phyloP scores from a whole-genome alignment of 1,284 basidiomycete species.

The Cryptococcus hybrid region DNA sequence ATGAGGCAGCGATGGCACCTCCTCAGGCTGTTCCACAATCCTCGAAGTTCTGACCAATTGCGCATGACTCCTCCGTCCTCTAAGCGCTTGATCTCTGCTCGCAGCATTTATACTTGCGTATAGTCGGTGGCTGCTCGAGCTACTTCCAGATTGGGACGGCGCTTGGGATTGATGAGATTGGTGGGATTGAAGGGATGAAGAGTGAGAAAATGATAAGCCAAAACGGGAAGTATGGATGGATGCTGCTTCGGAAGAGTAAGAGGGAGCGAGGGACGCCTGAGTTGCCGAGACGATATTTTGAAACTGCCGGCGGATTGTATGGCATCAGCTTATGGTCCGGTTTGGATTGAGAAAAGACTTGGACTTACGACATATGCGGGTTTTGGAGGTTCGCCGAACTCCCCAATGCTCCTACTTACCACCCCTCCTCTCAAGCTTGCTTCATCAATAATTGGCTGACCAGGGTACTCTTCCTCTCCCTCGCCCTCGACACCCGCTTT shows the following conservation, averaged over 20 bases:
- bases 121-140: background rate
- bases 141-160: constrained; percentile 1
- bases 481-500: background rate
- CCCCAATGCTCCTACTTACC: constrained; percentile 1
- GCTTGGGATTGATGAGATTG: background rate
- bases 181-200: too few species aligned
- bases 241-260: constrained; percentile 7
- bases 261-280: constrained; percentile 3
- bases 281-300: background rate
- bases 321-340: background rate
- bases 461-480: constrained; percentile 5
- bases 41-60: constrained; percentile 7
- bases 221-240: constrained; percentile 1
- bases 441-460: constrained; percentile 9
- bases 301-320: background rate
- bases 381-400: constrained; percentile 10
- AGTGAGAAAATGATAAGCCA: background rate
- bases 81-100: constrained; percentile 1
- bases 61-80: constrained; percentile 10
- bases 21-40: constrained; percentile 1
- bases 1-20: background rate
- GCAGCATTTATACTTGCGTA: background rate
- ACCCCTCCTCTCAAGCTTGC: background rate
- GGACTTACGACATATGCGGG: constrained; percentile 5
- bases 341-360: background rate